Base-by-base conservation (phyloP, 192 early-diverging fungal genomes). In the Cetraspora pellucida region DNA sequence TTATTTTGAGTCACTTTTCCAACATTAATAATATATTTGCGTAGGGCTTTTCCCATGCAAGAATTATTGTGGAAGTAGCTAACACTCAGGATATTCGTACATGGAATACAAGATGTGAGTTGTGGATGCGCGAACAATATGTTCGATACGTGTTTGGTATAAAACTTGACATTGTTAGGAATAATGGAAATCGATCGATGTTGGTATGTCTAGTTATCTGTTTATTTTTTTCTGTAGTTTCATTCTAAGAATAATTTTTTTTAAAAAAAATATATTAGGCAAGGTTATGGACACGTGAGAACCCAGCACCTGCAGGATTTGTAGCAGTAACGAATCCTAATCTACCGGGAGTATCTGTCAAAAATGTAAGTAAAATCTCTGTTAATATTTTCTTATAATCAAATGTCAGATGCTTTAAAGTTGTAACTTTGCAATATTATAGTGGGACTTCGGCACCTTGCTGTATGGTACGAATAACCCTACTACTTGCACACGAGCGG, bases 151-250 rank as follows among this genome's bases (percentile, higher is more conserved):
- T 73, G 37, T 55, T 73, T 44, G 71, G 71, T 30, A 55, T 73
- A 30, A 73, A 73, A 45, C 27, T 73, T 73, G 50, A 73, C 57
- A 2, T 11, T 44, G 28, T 58, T 47, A 73, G 37, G 46, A 68
- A n/a, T 45, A n/a, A 25, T 49, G 43, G 46, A 28, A 17, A 23
- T 70, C 68, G 45, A 27, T 30, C 49, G 44, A 73, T 73, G 55
- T 28, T 73, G 50, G 54, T 73, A 73, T 58, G 71, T 73, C 54
- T 73, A 68, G 21, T 43, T 68, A 30, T 19, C 50, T 52, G 50
- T 52, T 52, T 16, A 30, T 63, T 63, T 63, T 63, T 43, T 43
- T 17, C 28, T 30, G 13, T 30, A 30, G 25, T 63, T 63, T 16
- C 25, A 30, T 14, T 63, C 60, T 63, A 63, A 63, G 60, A 31